Percentiles rank a stretch among this genome's conserved stretches.
Conservation (phyloP, 129 eudicot genomes). For the Mikania micrantha region DNA sequence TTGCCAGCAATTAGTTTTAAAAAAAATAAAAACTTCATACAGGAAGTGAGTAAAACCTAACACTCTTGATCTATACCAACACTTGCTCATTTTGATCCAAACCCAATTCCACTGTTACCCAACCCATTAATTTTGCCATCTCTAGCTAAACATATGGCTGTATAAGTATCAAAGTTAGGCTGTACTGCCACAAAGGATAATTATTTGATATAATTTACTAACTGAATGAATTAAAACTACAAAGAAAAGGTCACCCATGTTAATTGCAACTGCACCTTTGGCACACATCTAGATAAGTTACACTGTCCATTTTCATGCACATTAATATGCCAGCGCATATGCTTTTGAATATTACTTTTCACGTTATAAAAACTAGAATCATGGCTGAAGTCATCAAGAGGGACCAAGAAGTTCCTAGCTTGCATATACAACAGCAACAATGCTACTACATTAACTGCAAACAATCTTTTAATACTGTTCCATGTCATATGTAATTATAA, state of each 20-base stretch:
- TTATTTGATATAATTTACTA: neutral
- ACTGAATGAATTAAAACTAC: neutral
- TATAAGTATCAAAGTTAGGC: constrained; percentile 1
- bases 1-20: neutral
- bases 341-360: neutral
- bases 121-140: neutral
- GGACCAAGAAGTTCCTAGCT: neutral
- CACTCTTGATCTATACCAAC: neutral
- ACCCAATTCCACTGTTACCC: neutral
- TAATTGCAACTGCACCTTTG: neutral
- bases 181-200: neutral
- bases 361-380: neutral
- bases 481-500: neutral
- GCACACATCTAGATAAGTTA: neutral
- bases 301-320: neutral
- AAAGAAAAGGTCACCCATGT: neutral
- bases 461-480: neutral
- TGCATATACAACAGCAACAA: neutral
- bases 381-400: neutral
- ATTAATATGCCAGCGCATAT: neutral
- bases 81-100: neutral
- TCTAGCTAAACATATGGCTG: neutral
- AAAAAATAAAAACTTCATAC: neutral
- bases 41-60: neutral
- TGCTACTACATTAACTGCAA: neutral